These are phyloP conservation scores for Blumeriella jaapii DNA, from an alignment of 2,329 filamentous ascomycete genomes.

Conservation along the genomic window DNA sequence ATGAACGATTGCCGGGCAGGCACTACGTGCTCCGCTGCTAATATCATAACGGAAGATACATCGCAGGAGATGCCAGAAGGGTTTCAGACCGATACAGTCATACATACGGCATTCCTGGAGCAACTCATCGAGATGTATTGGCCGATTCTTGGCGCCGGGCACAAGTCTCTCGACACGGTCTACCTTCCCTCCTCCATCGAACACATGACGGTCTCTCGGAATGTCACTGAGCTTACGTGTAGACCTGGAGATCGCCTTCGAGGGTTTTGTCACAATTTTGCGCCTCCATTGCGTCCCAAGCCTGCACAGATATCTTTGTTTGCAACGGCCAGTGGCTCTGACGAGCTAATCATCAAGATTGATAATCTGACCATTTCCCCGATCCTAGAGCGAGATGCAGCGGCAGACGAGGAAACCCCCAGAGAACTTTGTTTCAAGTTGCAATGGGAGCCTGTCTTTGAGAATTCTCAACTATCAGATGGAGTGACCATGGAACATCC, in stretches of 20 bases:
- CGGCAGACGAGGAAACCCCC: slow-evolving; percentile 23
- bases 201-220: slow-evolving; percentile 29
- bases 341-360: slow-evolving; percentile 29
- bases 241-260: slow-evolving; percentile 27
- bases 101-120: slow-evolving; percentile 38
- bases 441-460: slow-evolving; percentile 30
- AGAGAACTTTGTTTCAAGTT: slow-evolving; percentile 37
- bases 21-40: slow-evolving; percentile 24
- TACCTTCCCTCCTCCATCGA: slow-evolving; percentile 35
- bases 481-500: neutral
- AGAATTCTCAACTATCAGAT: slow-evolving; percentile 1
- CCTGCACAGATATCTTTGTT: slow-evolving; percentile 32
- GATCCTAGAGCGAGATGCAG: slow-evolving; percentile 29
- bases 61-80: slow-evolving; percentile 33
- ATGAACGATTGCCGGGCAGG: slow-evolving; percentile 35
- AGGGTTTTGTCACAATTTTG: slow-evolving; percentile 30
- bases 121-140: slow-evolving; percentile 33
- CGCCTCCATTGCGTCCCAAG: slow-evolving; percentile 24
- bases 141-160: slow-evolving; percentile 29
- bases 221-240: slow-evolving; percentile 29
- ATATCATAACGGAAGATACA: slow-evolving; percentile 33
- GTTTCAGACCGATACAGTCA: slow-evolving; percentile 32
- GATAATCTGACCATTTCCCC: slow-evolving; percentile 32
- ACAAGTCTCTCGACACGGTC: slow-evolving; percentile 27
- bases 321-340: slow-evolving; percentile 23